These are phyloP conservation scores for Mycena capillaripes DNA, from an alignment of 768 basidiomycete genomes.

Conservation along the genomic window DNA sequence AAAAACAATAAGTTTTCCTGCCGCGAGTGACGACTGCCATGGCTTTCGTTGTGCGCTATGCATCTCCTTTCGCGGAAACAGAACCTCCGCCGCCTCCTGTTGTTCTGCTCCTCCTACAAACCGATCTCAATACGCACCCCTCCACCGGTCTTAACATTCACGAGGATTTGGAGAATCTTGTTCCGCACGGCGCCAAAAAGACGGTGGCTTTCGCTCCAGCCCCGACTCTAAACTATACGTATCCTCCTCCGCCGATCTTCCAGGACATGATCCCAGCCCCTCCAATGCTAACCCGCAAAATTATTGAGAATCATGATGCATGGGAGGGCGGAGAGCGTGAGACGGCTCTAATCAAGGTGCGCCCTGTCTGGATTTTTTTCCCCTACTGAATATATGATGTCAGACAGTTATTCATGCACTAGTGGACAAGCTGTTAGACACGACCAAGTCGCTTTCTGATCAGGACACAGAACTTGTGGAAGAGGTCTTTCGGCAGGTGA, in stretches of 20 bases:
- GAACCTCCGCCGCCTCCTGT: slow-evolving; percentile 26
- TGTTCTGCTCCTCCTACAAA: slow-evolving; percentile 26
- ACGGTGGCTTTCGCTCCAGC: slow-evolving; percentile 13
- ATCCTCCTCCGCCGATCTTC: slow-evolving; percentile 28
- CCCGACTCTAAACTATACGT: not conserved
- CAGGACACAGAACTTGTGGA: slow-evolving; percentile 1
- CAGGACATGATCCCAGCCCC: slow-evolving; percentile 4
- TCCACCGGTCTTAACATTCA: slow-evolving; percentile 27
- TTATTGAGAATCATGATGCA: not conserved
- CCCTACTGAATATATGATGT: slow-evolving; percentile 21
- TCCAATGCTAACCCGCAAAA: not conserved
- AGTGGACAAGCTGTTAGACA: slow-evolving; percentile 23
- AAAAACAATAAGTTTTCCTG: slow-evolving; percentile 22
- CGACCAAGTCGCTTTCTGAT: slow-evolving; percentile 16
- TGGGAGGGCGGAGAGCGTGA: slow-evolving; percentile 1
- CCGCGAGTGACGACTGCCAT: no score
- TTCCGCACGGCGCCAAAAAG: slow-evolving; percentile 8
- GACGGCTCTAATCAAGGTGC: slow-evolving; percentile 21
- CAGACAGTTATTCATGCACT: slow-evolving; percentile 15
- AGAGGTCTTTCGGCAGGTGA: slow-evolving; percentile 17
- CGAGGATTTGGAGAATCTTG: slow-evolving; percentile 23
- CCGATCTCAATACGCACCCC: slow-evolving; percentile 15
- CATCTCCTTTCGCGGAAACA: slow-evolving; percentile 28
- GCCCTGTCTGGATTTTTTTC: slow-evolving; percentile 10
- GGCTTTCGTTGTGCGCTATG: slow-evolving; percentile 6